Evolutionary conservation across 2,329 filamentous ascomycete genomes (phyloP).

Genomic region (Epichloe elymi): DNA sequence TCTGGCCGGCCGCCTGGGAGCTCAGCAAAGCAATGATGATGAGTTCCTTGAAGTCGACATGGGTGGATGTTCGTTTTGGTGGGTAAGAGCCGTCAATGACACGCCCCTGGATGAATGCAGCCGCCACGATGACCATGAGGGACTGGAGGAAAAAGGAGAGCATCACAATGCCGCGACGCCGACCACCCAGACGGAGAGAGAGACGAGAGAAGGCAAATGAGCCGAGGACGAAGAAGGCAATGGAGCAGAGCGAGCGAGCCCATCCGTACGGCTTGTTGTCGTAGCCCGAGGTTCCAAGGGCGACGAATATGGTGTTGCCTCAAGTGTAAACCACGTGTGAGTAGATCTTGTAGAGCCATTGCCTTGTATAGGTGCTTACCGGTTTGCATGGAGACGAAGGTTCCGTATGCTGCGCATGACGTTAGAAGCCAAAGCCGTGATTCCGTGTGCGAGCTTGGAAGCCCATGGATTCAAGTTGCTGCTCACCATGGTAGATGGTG

Average conservation of each 20-base stretch:
- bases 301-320: conserved; percentile 52
- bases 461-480: too few relatives aligned
- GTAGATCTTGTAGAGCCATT: not conserved
- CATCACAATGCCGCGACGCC: conserved; percentile 25
- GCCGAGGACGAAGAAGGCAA: conserved; percentile 38
- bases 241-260: conserved; percentile 35
- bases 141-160: conserved; percentile 39
- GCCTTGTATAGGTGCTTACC: conserved; percentile 6
- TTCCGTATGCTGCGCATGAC: conserved; percentile 11
- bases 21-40: conserved; percentile 34
- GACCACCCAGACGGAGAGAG: conserved; percentile 15
- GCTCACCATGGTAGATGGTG: conserved; percentile 23
- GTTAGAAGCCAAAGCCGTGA: not conserved
- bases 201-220: conserved; percentile 31
- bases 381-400: conserved; percentile 27
- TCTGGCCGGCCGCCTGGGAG: conserved; percentile 40
- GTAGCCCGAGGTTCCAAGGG: conserved; percentile 41
- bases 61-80: conserved; percentile 3
- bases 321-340: not conserved
- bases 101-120: conserved; percentile 33
- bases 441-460: not conserved
- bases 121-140: conserved; percentile 36
- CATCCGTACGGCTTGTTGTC: conserved; percentile 36
- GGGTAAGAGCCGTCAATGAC: conserved; percentile 14
- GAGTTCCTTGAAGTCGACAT: conserved; percentile 19